Evolutionary conservation across 345 rosid species (phyloP).

Genomic region (Angophora floribunda): DNA sequence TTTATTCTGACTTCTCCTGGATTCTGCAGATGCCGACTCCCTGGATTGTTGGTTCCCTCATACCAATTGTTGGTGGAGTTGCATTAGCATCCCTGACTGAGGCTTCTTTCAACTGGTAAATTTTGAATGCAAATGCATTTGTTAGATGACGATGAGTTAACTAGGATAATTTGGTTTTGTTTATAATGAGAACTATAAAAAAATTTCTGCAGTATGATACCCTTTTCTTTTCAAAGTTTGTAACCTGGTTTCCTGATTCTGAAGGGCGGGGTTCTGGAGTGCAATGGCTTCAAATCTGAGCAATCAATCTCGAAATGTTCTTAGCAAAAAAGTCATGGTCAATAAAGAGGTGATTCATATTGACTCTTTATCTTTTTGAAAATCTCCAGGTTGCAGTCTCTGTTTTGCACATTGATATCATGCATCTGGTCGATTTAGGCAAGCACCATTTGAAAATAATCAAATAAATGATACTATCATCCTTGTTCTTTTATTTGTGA

Average conservation of each 20-base stretch:
- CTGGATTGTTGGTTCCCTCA: constrained; percentile 83
- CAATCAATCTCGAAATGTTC: constrained; percentile 83
- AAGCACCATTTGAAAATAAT: background rate
- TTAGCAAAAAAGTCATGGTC: constrained; percentile 94
- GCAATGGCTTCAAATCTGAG: constrained; percentile 92
- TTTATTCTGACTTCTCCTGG: background rate
- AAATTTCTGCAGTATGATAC: background rate
- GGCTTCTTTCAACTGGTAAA: constrained; percentile 91
- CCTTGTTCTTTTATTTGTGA: background rate
- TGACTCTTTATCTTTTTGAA: background rate
- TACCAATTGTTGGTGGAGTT: constrained; percentile 96
- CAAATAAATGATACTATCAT: background rate
- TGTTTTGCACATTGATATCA: background rate
- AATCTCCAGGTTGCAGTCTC: background rate
- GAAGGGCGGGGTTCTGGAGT: constrained; percentile 84
- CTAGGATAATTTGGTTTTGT: background rate
- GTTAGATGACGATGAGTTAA: background rate
- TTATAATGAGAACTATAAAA: background rate
- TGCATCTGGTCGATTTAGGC: background rate
- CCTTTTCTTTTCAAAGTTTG: background rate
- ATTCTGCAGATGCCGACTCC: constrained; percentile 58
- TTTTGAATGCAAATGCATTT: background rate
- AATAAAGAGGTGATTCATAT: constrained; percentile 71
- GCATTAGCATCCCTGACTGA: constrained; percentile 90
- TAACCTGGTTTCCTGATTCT: background rate